Conservation (phyloP, 257 asterid species). For the Solanum pennellii region DNA sequence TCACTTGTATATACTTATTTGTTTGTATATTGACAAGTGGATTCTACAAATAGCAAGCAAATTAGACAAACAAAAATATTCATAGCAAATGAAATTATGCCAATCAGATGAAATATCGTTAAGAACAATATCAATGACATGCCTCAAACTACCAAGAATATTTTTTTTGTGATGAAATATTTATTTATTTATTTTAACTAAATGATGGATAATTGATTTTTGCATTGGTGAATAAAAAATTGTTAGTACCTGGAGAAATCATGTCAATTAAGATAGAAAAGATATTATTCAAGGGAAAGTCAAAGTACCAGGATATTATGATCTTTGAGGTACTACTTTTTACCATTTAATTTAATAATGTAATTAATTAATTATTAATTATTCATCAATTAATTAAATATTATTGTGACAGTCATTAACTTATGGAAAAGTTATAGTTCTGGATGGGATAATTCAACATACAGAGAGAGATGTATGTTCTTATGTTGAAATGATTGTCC, state of each 20-base stretch:
- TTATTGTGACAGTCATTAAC: neutral
- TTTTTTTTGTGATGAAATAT: neutral
- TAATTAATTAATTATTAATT: neutral
- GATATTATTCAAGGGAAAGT: neutral
- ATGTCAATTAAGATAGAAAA: neutral
- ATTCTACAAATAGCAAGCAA: too few relatives aligned
- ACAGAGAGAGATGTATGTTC: neutral
- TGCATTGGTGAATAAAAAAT: neutral
- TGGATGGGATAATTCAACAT: conserved; percentile 4
- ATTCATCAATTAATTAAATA: too few relatives aligned
- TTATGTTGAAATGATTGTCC: conserved; percentile 5
- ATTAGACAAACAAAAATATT: too few relatives aligned
- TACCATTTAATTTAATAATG: neutral
- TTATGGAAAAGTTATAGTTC: neutral
- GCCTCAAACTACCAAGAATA: too few relatives aligned
- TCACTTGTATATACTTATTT: too few relatives aligned
- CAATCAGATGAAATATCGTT: neutral
- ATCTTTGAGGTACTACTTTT: neutral
- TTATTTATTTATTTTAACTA: too few relatives aligned
- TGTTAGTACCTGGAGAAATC: neutral
- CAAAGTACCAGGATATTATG: neutral
- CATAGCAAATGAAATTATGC: too few relatives aligned
- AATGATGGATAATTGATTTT: neutral
- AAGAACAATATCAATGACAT: too few relatives aligned
- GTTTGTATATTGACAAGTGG: too few relatives aligned